These are phyloP conservation scores for Anthostomella pinea DNA, from an alignment of 2,329 filamentous ascomycete genomes.

Conservation along the genomic window DNA sequence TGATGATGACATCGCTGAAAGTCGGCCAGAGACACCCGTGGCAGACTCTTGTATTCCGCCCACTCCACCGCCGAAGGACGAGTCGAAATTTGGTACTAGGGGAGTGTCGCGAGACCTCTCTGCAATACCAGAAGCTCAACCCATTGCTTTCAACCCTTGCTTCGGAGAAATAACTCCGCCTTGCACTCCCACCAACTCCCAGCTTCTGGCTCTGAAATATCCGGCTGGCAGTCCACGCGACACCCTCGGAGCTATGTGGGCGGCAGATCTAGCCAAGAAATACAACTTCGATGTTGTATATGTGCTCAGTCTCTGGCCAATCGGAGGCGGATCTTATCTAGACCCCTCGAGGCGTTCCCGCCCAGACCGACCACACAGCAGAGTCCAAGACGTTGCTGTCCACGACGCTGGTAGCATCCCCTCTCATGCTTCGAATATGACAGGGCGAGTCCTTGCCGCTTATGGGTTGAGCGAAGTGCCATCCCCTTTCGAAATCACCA, in stretches of 20 bases:
- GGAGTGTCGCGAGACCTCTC: too few relatives aligned
- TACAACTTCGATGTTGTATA: constrained; percentile 60
- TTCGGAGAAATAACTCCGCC: constrained; percentile 25
- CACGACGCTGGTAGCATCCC: too few relatives aligned
- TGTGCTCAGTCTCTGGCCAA: constrained; percentile 57
- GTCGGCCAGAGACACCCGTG: constrained; percentile 18
- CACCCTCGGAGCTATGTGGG: constrained; percentile 50
- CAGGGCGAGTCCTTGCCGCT: constrained; percentile 17
- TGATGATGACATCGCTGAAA: constrained; percentile 58
- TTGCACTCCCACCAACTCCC: constrained; percentile 25
- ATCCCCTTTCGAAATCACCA: constrained; percentile 19
- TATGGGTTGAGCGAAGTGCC: constrained; percentile 18
- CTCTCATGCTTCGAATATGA: constrained; percentile 10
- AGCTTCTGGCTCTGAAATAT: constrained; percentile 44
- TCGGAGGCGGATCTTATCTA: constrained; percentile 13
- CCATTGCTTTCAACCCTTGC: constrained; percentile 11
- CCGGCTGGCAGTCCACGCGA: constrained; percentile 43
- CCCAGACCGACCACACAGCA: background rate
- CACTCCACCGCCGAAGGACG: constrained; percentile 26
- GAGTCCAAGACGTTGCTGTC: background rate
- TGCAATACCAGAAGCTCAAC: constrained; percentile 1
- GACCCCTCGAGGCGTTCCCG: constrained; percentile 13
- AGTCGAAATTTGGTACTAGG: too few relatives aligned
- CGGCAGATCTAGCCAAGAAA: constrained; percentile 52
- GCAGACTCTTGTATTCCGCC: constrained; percentile 21